Percentiles rank a stretch among this genome's conserved stretches.
Evolutionary conservation across 495 filamentous ascomycete genomes (phyloP).

Genomic region (Penicillium dipodomyicola): DNA sequence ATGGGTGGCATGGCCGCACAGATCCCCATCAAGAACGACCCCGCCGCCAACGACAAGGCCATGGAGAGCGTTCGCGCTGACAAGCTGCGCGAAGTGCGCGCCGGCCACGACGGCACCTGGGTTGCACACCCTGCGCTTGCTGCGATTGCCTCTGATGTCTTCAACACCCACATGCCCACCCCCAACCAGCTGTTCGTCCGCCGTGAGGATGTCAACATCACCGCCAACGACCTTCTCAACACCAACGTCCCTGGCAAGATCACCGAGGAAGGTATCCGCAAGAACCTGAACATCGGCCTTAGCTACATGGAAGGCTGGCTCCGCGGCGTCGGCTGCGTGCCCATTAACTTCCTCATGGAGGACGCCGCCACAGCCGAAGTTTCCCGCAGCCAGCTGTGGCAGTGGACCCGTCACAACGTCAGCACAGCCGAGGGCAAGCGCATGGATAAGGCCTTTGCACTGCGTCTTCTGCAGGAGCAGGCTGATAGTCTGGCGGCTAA

Average conservation of each 20-base stretch:
- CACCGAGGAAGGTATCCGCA: conserved; percentile 94
- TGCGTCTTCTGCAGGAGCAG: conserved; percentile 84
- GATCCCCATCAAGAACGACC: conserved; percentile 96
- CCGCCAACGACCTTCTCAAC: conserved; percentile 89
- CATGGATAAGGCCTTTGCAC: conserved; percentile 86
- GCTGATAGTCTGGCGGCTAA: conserved; percentile 70
- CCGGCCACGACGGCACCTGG: conserved; percentile 96
- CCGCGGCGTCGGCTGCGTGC: conserved; percentile 90
- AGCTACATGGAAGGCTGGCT: conserved; percentile 99
- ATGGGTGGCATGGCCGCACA: conserved; percentile 99
- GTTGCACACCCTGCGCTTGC: conserved; percentile 96
- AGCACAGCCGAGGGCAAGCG: conserved; percentile 85
- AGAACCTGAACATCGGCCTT: conserved; percentile 96
- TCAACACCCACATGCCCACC: conserved; percentile 99
- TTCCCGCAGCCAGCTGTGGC: conserved; percentile 88
- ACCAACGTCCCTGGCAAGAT: conserved; percentile 95
- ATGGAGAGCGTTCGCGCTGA: conserved; percentile 93
- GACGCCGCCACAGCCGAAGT: conserved; percentile 98
- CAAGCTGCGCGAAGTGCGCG: conserved; percentile 93
- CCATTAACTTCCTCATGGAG: conserved; percentile 99
- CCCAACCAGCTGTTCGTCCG: conserved; percentile 94
- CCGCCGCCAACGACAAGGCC: conserved; percentile 83
- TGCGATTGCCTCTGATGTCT: conserved; percentile 83
- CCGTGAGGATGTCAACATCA: conserved; percentile 84
- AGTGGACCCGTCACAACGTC: conserved; percentile 87